Evolutionary conservation across 495 filamentous ascomycete species (phyloP).

Genomic region (Xylaria sp.): DNA sequence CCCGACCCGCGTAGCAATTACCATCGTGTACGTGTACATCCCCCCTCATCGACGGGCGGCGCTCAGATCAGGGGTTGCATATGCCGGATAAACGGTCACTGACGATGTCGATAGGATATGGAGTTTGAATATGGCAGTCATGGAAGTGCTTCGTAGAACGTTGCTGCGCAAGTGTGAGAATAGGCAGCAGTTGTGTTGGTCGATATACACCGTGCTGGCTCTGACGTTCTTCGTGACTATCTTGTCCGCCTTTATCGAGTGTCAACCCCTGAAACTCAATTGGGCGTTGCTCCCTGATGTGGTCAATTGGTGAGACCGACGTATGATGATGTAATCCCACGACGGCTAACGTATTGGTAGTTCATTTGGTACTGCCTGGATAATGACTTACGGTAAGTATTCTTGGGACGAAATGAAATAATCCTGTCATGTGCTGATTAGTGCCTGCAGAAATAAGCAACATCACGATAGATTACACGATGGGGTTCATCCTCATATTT

Average conservation of each 20-base stretch:
- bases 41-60: background rate
- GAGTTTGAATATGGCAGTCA: constrained; percentile 15
- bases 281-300: constrained; percentile 14
- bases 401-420: background rate
- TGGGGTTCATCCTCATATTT: constrained; percentile 6
- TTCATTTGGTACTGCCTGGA: constrained; percentile 9
- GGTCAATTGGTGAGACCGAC: constrained; percentile 5
- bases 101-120: constrained; percentile 7
- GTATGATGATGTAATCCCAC: background rate
- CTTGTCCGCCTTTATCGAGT: constrained; percentile 24
- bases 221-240: constrained; percentile 14
- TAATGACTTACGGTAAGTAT: constrained; percentile 22
- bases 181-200: background rate
- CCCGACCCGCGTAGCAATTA: constrained; percentile 1
- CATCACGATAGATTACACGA: constrained; percentile 12
- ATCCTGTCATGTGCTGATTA: background rate
- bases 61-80: background rate
- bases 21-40: constrained; percentile 10
- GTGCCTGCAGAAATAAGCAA: constrained; percentile 16
- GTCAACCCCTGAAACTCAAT: constrained; percentile 6
- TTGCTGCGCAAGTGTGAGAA: background rate
- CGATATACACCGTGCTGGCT: background rate
- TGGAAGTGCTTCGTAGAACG: constrained; percentile 4
- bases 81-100: background rate
- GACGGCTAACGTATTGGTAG: constrained; percentile 5